Base-by-base conservation (phyloP, 164 flowering plant genomes). In the Macadamia integrifolia region DNA sequence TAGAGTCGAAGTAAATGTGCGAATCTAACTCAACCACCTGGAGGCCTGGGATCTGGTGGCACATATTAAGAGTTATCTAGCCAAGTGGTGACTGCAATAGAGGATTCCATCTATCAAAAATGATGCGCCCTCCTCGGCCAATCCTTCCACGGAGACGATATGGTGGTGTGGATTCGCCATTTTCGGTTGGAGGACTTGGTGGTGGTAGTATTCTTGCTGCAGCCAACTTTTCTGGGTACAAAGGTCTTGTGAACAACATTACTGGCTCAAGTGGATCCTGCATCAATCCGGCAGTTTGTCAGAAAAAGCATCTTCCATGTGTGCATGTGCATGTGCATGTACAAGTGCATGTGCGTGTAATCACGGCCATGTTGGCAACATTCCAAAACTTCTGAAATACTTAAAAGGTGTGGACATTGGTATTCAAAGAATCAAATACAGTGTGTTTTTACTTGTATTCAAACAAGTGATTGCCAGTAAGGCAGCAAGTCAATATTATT, bases 101-200 rank as follows among this genome's bases (percentile, higher is more conserved):
- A 23, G 98, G 93, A 72, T 95, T 91, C 88, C 94, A 92, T 75
- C 99, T 75, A 66, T 95, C 99, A 70, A 92, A 95, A 62, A 95
- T 71, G 31, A 92, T 86, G 31, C 99, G 80, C 2, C 99, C 98
- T 9, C 99, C 99, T 58, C 99, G 83, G 6, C 99, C 98, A 35
- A 92, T 88, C 78, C 99, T 83, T 70, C 97, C 98, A 31, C 73
- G 92, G 44, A 86, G 82, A 58, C 69, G 78, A 68, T 60, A 75
- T 23, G 83, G 65, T 12, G 81, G 77, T 18, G 71, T n/a, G 4
- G 89, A 74, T 43, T 77, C 44, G 28, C 74, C 74, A 69, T 78
- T 75, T 66, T 80, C 79, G 1, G 60, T 57, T 17, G 86, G 69
- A 71, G 73, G 79, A 18, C 23, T 23, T 23, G 85, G 50, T 44